phyloP scores from a whole-genome alignment of 176 grass and related monocot species.

The Paspalum notatum region DNA sequence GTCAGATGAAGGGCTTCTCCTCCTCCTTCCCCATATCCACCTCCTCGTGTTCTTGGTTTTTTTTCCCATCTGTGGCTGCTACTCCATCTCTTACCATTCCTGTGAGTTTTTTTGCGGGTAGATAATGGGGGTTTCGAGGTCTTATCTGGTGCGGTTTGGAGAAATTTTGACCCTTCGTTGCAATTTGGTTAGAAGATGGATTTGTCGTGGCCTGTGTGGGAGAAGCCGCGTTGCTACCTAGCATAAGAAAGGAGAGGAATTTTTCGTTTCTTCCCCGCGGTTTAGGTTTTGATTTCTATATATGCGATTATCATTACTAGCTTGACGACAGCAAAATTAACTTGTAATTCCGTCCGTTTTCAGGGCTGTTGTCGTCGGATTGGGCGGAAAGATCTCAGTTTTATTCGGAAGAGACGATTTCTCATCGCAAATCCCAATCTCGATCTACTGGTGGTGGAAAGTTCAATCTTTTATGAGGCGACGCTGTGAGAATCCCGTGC shows the following conservation, averaged over 20 bases:
- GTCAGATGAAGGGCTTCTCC: slow-evolving; percentile 35
- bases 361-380: slow-evolving; percentile 17
- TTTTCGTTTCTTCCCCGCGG: not conserved
- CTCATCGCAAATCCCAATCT: slow-evolving; percentile 34
- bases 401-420: not conserved
- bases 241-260: not conserved
- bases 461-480: not conserved
- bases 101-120: not conserved
- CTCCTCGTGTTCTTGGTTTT: not conserved
- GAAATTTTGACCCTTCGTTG: not conserved
- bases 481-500: not conserved
- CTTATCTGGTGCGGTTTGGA: not conserved
- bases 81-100: not conserved
- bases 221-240: not conserved
- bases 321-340: not conserved
- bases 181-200: not conserved
- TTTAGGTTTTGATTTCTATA: not conserved
- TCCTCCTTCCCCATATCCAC: not conserved
- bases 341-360: not conserved
- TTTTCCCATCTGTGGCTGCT: not conserved
- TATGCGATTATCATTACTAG: not conserved
- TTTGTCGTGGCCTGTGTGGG: not conserved
- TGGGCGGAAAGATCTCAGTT: slow-evolving; percentile 43
- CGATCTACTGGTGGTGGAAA: slow-evolving; percentile 32
- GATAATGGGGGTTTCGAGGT: not conserved